These are phyloP conservation scores for Ophiosphaerella korrae DNA, from an alignment of 2,329 filamentous ascomycete genomes.

Conservation along the genomic window DNA sequence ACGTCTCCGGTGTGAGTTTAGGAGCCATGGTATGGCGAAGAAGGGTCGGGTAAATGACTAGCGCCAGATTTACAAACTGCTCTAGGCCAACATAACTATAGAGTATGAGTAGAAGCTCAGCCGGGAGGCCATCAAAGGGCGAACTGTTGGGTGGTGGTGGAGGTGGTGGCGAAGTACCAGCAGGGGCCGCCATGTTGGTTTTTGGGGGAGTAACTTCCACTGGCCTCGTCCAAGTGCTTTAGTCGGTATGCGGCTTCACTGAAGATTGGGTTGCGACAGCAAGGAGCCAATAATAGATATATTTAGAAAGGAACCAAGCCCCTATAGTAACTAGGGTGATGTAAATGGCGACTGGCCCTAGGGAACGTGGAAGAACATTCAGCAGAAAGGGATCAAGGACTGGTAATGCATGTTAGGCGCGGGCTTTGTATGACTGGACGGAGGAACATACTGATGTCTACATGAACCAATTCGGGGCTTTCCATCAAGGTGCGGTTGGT, in stretches of 20 bases:
- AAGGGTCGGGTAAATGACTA: constrained; percentile 54
- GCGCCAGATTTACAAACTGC: constrained; percentile 52
- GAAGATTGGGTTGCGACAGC: constrained; percentile 21
- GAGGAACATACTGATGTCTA: constrained; percentile 64
- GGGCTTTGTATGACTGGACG: neutral
- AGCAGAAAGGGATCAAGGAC: constrained; percentile 85
- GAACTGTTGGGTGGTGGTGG: constrained; percentile 17
- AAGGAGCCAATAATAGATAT: constrained; percentile 45
- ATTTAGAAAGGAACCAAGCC: constrained; percentile 57
- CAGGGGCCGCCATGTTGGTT: constrained; percentile 28
- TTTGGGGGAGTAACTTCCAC: neutral
- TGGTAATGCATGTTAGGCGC: constrained; percentile 20
- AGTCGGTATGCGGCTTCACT: constrained; percentile 41
- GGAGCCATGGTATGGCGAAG: constrained; percentile 42
- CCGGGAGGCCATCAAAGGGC: constrained; percentile 49
- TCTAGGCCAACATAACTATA: constrained; percentile 48
- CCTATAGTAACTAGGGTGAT: constrained; percentile 64
- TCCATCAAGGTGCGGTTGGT: constrained; percentile 76
- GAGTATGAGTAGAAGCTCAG: constrained; percentile 55
- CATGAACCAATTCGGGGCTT: constrained; percentile 71
- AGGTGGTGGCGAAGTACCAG: constrained; percentile 26
- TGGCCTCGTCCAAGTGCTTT: constrained; percentile 8
- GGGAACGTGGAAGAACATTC: constrained; percentile 78
- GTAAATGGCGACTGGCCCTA: constrained; percentile 74
- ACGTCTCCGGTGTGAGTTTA: constrained; percentile 30